Evolutionary conservation across 2,329 filamentous ascomycete genomes (phyloP).

Genomic region (Paecilomyces dactylethromorphus): DNA sequence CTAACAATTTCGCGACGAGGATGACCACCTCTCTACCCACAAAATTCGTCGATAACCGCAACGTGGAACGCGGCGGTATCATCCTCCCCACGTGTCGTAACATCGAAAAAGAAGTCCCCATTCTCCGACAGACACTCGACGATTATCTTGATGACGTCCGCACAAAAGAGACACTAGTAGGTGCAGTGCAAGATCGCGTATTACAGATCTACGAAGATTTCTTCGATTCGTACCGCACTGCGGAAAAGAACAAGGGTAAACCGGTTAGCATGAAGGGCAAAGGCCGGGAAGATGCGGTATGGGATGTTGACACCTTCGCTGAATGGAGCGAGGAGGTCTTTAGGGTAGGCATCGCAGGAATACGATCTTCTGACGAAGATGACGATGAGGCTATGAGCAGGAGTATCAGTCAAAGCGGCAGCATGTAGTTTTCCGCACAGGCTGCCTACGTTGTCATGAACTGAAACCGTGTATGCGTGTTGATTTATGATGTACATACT

Average conservation of each 20-base stretch:
- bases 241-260: constrained; percentile 32
- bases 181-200: constrained; percentile 58
- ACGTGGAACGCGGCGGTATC: constrained; percentile 32
- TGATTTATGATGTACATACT: neutral
- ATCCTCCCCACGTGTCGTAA: constrained; percentile 45
- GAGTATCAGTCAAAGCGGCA: constrained; percentile 5
- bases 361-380: constrained; percentile 24
- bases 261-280: constrained; percentile 48
- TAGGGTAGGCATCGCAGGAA: constrained; percentile 42
- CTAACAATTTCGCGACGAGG: constrained; percentile 48
- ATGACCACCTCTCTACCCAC: constrained; percentile 48
- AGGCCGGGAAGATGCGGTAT: constrained; percentile 54
- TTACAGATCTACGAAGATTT: constrained; percentile 59
- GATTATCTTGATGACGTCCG: constrained; percentile 60
- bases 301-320: constrained; percentile 59
- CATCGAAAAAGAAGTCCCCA: constrained; percentile 53
- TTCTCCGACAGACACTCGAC: constrained; percentile 50
- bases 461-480: neutral
- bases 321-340: constrained; percentile 58
- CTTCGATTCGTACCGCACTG: constrained; percentile 46
- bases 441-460: neutral
- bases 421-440: neutral
- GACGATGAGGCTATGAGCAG: constrained; percentile 3
- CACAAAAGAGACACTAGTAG: constrained; percentile 60
- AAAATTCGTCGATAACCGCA: constrained; percentile 31